phyloP scores from a whole-genome alignment of 1,284 basidiomycete species.

The Phaffia rhodozyma region DNA sequence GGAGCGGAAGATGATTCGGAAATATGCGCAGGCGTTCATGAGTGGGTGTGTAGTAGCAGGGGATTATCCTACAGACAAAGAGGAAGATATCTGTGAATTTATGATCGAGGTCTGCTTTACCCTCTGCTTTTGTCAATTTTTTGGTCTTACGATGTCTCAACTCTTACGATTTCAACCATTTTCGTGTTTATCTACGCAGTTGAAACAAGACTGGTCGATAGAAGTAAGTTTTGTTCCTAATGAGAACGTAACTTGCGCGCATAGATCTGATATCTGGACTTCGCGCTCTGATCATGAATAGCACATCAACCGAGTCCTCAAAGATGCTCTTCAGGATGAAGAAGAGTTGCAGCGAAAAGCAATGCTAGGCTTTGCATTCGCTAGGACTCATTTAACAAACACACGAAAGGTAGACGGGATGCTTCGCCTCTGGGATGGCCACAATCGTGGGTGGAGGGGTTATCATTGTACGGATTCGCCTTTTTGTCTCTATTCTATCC shows the following conservation, averaged over 20 bases:
- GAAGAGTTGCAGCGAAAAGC: slow-evolving; percentile 11
- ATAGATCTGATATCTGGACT: background rate
- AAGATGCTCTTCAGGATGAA: background rate
- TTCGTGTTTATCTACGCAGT: background rate
- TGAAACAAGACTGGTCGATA: slow-evolving; percentile 14
- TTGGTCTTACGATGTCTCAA: background rate
- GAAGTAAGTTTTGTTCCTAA: background rate
- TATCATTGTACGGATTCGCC: slow-evolving; percentile 4
- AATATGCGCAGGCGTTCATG: slow-evolving; percentile 14
- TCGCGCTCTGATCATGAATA: background rate
- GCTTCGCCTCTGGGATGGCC: slow-evolving; percentile 8
- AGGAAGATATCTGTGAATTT: slow-evolving; percentile 9
- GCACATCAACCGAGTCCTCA: slow-evolving; percentile 6
- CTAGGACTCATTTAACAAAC: slow-evolving; percentile 5
- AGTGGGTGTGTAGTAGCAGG: slow-evolving; percentile 12
- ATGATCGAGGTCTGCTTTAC: slow-evolving; percentile 10
- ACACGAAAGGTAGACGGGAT: slow-evolving; percentile 9
- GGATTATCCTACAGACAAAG: slow-evolving; percentile 11
- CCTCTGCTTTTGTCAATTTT: background rate
- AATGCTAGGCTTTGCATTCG: slow-evolving; percentile 11
- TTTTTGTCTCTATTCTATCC: background rate
- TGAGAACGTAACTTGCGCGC: background rate
- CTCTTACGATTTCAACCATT: background rate
- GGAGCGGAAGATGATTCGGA: slow-evolving; percentile 11
- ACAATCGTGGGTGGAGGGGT: slow-evolving; percentile 3